These are phyloP conservation scores for Ophiocordyceps sinensis DNA, from an alignment of 2,329 filamentous ascomycete genomes.

Conservation along the genomic window DNA sequence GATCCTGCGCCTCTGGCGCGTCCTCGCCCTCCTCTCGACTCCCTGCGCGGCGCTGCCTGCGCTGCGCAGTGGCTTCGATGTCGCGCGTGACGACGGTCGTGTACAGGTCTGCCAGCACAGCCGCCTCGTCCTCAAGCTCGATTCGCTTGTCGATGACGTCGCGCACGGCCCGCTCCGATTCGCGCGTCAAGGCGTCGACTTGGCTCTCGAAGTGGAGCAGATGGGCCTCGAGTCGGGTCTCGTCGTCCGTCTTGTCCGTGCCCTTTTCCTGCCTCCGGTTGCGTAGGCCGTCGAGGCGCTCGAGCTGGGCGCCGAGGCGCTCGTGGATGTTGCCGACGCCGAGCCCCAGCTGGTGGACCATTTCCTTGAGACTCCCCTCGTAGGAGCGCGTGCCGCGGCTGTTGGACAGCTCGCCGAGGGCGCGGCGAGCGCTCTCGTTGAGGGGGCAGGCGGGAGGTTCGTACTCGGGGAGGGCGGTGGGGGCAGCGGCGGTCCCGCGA, in stretches of 20 bases:
- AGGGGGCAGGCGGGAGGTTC: constrained; percentile 33
- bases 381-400: constrained; percentile 26
- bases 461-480: constrained; percentile 31
- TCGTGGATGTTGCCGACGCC: constrained; percentile 37
- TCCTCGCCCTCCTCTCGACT: constrained; percentile 2
- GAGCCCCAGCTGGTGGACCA: constrained; percentile 26
- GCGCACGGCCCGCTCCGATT: constrained; percentile 32
- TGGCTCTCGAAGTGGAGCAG: constrained; percentile 22
- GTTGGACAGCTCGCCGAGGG: constrained; percentile 27
- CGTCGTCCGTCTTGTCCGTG: constrained; percentile 18
- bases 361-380: constrained; percentile 29
- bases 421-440: constrained; percentile 20
- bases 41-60: constrained; percentile 2
- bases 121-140: constrained; percentile 33
- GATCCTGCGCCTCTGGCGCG: neutral
- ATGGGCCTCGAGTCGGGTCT: constrained; percentile 23
- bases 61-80: constrained; percentile 5
- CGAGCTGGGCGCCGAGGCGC: constrained; percentile 20
- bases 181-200: constrained; percentile 26
- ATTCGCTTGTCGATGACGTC: constrained; percentile 33
- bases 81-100: constrained; percentile 5
- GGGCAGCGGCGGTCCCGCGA: constrained; percentile 7
- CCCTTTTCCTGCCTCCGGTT: constrained; percentile 23
- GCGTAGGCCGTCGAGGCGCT: constrained; percentile 15
- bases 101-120: constrained; percentile 21